Base-by-base conservation (phyloP, 805 yeast genomes). In the Candida wancherniae region DNA sequence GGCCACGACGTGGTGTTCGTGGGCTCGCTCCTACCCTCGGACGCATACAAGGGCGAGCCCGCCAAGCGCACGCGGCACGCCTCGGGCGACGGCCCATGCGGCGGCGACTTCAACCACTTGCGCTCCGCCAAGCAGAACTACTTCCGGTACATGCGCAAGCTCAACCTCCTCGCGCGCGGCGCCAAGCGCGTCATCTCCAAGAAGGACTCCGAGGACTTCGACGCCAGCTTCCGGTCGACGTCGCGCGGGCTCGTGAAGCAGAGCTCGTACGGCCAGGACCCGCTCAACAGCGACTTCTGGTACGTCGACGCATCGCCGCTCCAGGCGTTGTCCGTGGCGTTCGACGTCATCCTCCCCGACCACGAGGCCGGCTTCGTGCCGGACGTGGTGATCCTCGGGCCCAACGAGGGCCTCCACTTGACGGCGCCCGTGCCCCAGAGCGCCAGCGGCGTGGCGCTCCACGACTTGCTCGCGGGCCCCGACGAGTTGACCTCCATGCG, bases 31-130 rank as follows among this genome's bases (percentile, higher is more conserved):
- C 28, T 27, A n/a, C 8, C 35, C n/a, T n/a, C 22, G 11, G 13
- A 19, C 6, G 16, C 16, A 3, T 9, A 24, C 8, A 22, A 10
- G 10, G n/a, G 22, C 9, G 30, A 31, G 10, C 13, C 25, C n/a
- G 34, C 9, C 12, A 31, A 11, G 26, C 17, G 16, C 15, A 6
- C 50, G 52, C 33, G 63, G 61, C 10, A 9, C 5, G 19, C 8
- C 3, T n/a, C n/a, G n/a, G n/a, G n/a, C n/a, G n/a, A n/a, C n/a
- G n/a, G n/a, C n/a, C n/a, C n/a, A n/a, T n/a, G n/a, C n/a, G 11
- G 12, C 20, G 68, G 68, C 7, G 63, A 57, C 23, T 60, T 52
- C 30, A 54, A 56, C 24, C 66, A 62, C 32, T 43, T 61, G 14
- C 39, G 57, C 23, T 49, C 53, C 3, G 47, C 53, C 2, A 50